Conservation (phyloP, 371 early-diverging fungal species). For the Mortierella sp. region DNA sequence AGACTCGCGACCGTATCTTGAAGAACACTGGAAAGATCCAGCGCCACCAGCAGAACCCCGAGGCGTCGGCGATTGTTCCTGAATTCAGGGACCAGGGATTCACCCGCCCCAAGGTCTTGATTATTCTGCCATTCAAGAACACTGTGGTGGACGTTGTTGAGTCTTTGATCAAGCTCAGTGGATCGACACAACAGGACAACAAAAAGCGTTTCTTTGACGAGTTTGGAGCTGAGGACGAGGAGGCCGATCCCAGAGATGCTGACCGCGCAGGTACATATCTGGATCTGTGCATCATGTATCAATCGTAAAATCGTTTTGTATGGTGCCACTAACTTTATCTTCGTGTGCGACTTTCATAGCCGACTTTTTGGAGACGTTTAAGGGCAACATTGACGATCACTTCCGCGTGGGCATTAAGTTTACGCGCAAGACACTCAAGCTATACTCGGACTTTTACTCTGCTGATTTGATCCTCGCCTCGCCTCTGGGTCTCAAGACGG, state of each 20-base stretch:
- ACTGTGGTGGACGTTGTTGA: conserved; percentile 85
- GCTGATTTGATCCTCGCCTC: conserved; percentile 95
- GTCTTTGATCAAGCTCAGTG: conserved; percentile 80
- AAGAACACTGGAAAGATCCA: conserved; percentile 85
- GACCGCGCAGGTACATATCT: conserved; percentile 75
- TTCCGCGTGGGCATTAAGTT: conserved; percentile 96
- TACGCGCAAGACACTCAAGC: conserved; percentile 85
- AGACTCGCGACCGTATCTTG: conserved; percentile 83
- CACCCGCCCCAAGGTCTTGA: conserved; percentile 93
- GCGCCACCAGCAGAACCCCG: conserved; percentile 66
- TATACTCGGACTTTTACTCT: conserved; percentile 89
- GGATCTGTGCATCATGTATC: too few species aligned
- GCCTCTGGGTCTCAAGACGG: conserved; percentile 92
- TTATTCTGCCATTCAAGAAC: conserved; percentile 92
- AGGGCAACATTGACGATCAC: conserved; percentile 95
- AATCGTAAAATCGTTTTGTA: background rate
- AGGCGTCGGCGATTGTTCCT: conserved; percentile 65
- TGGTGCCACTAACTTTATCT: background rate
- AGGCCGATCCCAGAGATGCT: conserved; percentile 62
- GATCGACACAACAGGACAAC: conserved; percentile 87
- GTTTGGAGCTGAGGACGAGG: conserved; percentile 68
- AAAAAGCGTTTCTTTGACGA: conserved; percentile 85
- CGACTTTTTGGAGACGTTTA: conserved; percentile 88
- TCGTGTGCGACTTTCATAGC: conserved; percentile 43
- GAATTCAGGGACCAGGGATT: conserved; percentile 96